Evolutionary conservation across 2,329 filamentous ascomycete genomes (phyloP), one percentile per base, ranked within the genome.

Genomic region (Tolypocladium nubicola): DNA sequence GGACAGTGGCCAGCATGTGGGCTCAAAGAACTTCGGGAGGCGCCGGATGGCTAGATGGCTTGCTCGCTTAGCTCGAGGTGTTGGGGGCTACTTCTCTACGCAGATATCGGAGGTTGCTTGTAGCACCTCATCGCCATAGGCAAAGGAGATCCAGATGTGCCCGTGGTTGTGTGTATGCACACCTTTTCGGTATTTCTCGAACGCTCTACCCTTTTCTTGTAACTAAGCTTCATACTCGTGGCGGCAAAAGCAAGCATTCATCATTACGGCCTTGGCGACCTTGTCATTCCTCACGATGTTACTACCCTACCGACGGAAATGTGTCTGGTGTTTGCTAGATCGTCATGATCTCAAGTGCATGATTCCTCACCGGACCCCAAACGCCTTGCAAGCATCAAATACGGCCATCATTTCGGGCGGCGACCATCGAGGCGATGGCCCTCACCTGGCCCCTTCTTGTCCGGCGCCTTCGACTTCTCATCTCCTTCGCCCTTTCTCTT

Each of bases 401-500:
- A 54, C 37, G 35, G 16, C 37, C 5, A 37, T 56, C 37, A 59
- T 61, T 60, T 66, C 40, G 68, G 66, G 47, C 61, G 69, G 37
- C 74, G 73, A 6, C 76, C 75, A 60, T 79, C 77, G 11, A 78
- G 66, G 52, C 76, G 70, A 38, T 72, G 71, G 3, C 76, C 77
- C 45, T 77, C 76, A 16, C 66, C 65, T 1, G 75, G 60, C 0
- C 67, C 69, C 63, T 79, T 79, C 70, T 78, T 80, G 60, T 78
- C 77, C 0, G 73, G 70, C 0, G 70, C 69, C 61, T 79, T 77
- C 10, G 70, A 68, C 66, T 79, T 78, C 16, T 76, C 76, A 13
- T 79, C 77, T 8, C 65, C 67, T 3, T 80, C 79, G 3, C 74
- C 76, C 75, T 90, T 92, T 71, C 87, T 87, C 79, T 92, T 95